Evolutionary conservation across 208 protist species (phyloP).

Genomic region (Acanthamoeba castellanii): DNA sequence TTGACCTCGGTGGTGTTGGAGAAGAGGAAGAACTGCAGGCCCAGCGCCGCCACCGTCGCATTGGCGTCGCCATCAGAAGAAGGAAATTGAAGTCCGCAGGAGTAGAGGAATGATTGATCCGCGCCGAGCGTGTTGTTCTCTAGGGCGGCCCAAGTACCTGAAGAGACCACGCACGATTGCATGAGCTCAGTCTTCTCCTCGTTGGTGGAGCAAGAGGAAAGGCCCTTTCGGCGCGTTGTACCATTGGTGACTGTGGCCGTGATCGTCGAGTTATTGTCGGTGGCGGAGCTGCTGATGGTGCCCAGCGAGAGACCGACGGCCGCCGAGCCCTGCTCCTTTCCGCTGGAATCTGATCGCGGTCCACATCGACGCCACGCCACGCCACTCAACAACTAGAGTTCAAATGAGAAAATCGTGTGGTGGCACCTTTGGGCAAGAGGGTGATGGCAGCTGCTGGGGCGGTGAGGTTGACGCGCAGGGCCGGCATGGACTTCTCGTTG

Average conservation of each 20-base stretch:
- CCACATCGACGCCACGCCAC: no score
- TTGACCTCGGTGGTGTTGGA: background rate
- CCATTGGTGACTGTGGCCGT: background rate
- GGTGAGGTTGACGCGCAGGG: background rate
- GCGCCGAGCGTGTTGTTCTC: background rate
- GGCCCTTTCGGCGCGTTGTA: background rate
- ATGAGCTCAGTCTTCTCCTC: no score
- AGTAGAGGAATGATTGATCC: background rate
- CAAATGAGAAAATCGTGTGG: no score
- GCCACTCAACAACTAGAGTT: no score
- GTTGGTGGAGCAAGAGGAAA: no score
- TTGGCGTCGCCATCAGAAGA: background rate
- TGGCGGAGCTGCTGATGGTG: background rate
- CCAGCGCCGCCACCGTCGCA: background rate
- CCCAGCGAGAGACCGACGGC: background rate
- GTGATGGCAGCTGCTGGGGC: background rate
- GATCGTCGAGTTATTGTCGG: no score
- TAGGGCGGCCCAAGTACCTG: background rate
- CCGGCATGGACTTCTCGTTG: background rate
- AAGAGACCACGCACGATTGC: background rate
- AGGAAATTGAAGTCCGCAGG: background rate
- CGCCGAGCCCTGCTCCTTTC: background rate
- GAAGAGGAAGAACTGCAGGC: slow-evolving; percentile 10
- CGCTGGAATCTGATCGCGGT: background rate
- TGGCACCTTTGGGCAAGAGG: background rate